phyloP scores from a whole-genome alignment of 2,329 filamentous ascomycete species.

The Claviceps sp. region DNA sequence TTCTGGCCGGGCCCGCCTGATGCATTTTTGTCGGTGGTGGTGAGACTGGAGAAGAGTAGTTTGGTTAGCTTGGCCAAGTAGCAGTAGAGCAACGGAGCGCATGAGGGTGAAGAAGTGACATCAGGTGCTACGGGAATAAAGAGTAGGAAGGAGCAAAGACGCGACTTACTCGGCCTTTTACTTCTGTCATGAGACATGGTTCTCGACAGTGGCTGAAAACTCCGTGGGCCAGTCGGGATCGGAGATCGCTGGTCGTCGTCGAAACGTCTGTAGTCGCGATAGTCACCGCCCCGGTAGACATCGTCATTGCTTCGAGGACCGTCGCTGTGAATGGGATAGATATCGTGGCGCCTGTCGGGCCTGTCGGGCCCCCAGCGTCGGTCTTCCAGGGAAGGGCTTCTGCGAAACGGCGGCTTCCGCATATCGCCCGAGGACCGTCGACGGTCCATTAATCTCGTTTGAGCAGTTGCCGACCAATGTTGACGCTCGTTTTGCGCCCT shows the following conservation, averaged over 20 bases:
- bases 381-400: too few species aligned
- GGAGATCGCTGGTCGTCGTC: neutral
- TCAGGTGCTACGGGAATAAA: neutral
- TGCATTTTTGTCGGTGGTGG: conserved; percentile 2
- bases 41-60: neutral
- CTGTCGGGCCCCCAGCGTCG: too few species aligned
- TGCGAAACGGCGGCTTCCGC: too few species aligned
- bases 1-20: conserved; percentile 1
- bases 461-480: too few species aligned
- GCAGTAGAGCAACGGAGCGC: too few species aligned
- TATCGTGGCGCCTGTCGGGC: too few species aligned
- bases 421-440: too few species aligned
- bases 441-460: too few species aligned
- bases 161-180: neutral
- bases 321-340: too few species aligned
- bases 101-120: too few species aligned
- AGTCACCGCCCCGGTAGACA: neutral
- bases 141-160: neutral
- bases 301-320: neutral
- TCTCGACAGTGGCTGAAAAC: neutral
- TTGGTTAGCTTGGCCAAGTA: neutral
- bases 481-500: too few species aligned
- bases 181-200: neutral
- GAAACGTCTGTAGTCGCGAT: neutral
- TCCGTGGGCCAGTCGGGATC: neutral